A percentile compares a stretch with the other conserved stretches of the same genome.
Conservation (phyloP, 78 protist species). For the Dictyostelium citrinum region DNA sequence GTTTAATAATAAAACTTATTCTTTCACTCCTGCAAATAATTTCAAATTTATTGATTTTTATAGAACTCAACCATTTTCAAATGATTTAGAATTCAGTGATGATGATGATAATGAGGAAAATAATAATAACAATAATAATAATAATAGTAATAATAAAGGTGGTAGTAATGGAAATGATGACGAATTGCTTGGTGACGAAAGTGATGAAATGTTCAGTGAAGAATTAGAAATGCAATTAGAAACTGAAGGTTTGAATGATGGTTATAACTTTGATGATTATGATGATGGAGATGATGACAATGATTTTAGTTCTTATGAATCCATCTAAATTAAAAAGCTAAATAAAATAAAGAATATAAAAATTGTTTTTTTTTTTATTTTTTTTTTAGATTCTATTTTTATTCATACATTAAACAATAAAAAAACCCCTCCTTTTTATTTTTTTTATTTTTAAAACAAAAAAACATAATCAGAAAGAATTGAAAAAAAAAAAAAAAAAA, state of each 20-base stretch:
- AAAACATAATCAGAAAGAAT: no score
- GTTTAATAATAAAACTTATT: neutral
- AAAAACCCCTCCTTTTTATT: no score
- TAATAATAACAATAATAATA: neutral
- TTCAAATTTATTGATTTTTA: neutral
- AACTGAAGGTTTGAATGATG: neutral
- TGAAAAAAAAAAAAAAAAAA: no score
- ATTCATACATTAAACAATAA: no score
- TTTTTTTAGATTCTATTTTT: no score
- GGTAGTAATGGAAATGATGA: neutral
- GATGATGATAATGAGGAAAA: neutral
- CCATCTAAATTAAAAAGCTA: no score
- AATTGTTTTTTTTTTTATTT: no score
- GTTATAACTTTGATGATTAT: neutral
- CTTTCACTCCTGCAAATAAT: neutral
- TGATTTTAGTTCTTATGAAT: neutral
- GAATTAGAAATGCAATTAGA: neutral
- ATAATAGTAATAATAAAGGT: neutral
- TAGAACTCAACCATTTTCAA: neutral
- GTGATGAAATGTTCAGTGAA: neutral
- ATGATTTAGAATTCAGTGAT: neutral
- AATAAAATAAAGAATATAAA: no score
- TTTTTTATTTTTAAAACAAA: no score
- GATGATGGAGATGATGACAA: neutral
- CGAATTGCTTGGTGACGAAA: neutral